phyloP scores from a whole-genome alignment of 768 basidiomycete species.

The Kondoa malvinella region DNA sequence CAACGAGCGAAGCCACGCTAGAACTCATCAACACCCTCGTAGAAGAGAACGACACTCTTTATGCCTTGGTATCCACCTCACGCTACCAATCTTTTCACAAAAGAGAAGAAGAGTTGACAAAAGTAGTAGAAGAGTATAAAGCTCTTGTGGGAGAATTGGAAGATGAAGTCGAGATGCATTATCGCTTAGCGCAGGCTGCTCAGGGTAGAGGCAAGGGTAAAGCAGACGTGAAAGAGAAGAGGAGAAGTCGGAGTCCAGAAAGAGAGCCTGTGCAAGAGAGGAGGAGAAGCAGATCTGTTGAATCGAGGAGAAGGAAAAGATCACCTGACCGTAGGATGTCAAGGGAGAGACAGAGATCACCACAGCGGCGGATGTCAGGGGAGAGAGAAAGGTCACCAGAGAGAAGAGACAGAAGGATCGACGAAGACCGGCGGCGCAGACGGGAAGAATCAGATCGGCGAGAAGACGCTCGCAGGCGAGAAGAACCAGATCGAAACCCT shows the following conservation, averaged over 20 bases:
- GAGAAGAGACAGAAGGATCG: background rate
- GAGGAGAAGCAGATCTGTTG: background rate
- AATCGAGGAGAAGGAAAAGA: background rate
- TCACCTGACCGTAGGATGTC: background rate
- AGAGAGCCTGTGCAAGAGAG: background rate
- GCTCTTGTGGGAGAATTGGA: background rate
- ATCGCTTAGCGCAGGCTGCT: background rate
- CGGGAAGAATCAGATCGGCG: background rate
- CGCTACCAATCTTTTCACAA: background rate
- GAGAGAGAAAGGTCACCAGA: too few relatives aligned
- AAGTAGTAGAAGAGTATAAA: background rate
- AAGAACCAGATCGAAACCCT: background rate
- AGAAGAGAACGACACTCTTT: conserved; percentile 3
- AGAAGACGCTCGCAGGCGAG: background rate
- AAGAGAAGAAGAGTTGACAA: background rate
- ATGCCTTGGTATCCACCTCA: background rate
- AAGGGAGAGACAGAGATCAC: background rate
- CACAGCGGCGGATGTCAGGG: too few relatives aligned
- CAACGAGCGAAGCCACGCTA: background rate
- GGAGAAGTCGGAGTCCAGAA: background rate
- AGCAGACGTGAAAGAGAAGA: background rate
- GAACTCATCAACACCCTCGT: background rate
- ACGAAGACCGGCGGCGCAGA: background rate
- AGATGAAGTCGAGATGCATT: background rate
- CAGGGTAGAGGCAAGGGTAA: background rate